Evolutionary conservation across 768 basidiomycete genomes (phyloP), one percentile per base, ranked within the genome.

Genomic region (Lentinula raphanica): DNA sequence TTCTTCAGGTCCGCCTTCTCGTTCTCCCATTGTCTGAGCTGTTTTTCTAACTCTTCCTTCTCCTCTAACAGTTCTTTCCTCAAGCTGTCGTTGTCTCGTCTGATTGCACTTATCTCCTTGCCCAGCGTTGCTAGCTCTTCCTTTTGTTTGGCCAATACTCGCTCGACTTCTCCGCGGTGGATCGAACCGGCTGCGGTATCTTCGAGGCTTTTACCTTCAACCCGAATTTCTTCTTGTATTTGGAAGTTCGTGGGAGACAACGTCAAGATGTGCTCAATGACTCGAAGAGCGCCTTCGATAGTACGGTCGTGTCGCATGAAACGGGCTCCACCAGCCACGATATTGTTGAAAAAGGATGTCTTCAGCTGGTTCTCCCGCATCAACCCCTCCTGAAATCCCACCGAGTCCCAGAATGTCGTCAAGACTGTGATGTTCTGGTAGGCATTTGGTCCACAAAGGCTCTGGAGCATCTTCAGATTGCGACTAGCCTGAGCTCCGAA

Each of bases 401-500:
- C 71, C 54, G 67, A 67, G 13, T 70, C 71, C 77, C 78, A 79
- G 74, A 73, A 77, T 40, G 71, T 79, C 59, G 79, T 79, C 55
- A 74, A 69, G 55, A 80, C 67, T 38, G 76, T 69, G 42, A 80
- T 76, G 59, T 79, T 78, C 50, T 74, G 69, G 62, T 78, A 74
- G 3, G 72, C 66, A 45, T 61, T 68, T n/a, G 71, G 70, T 29
- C 79, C 79, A 63, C 78, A 79, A 19, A 79, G 71, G 32, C 74
- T 69, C 50, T 72, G 71, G 63, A 79, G 80, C 67, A 79, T 74
- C 19, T 66, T 66, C 39, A 79, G 72, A 66, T 79, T 81, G 58
- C 70, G 70, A 31, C 60, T 67, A 31, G 74, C 67, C 12, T 69
- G 70, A 29, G 72, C 73, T 49, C 68, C 70, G 62, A 76, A 68